Conservation (phyloP, 345 rosid species). For the Pistacia integerrima region DNA sequence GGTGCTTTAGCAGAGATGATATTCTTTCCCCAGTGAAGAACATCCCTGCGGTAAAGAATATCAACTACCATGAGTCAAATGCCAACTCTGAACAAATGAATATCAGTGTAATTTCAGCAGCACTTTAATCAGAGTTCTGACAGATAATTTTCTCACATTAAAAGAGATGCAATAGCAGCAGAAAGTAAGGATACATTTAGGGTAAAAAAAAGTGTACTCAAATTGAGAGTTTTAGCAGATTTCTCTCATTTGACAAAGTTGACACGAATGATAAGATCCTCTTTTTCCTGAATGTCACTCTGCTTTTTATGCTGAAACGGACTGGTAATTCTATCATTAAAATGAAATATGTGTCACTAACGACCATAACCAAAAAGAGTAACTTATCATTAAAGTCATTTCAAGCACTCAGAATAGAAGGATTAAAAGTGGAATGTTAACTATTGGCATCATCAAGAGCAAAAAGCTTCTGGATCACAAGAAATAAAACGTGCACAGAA, state of each 20-base stretch:
- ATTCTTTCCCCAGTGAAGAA: slow-evolving; percentile 75
- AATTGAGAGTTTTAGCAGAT: neutral
- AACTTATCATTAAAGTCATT: too few species aligned
- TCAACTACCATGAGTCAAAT: neutral
- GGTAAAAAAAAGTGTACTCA: neutral
- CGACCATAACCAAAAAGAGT: too few species aligned
- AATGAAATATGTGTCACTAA: neutral
- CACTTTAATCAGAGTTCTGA: neutral
- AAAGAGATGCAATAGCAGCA: neutral
- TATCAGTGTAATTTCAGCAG: neutral
- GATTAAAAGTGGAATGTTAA: too few species aligned
- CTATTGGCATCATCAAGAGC: too few species aligned
- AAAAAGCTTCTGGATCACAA: too few species aligned
- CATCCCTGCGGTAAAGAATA: slow-evolving; percentile 37
- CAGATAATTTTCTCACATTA: neutral
- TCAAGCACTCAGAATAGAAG: too few species aligned
- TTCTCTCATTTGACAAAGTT: neutral
- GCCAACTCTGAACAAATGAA: neutral
- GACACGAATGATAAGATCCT: neutral
- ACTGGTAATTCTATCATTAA: neutral
- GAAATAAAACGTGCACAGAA: too few species aligned
- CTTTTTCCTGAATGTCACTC: neutral
- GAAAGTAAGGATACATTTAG: neutral
- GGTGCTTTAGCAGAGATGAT: slow-evolving; percentile 48
- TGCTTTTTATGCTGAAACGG: neutral